Evolutionary conservation across 2,329 filamentous ascomycete genomes (phyloP), one percentile per base, ranked within the genome.

Genomic region (Colletotrichum nymphaeae): DNA sequence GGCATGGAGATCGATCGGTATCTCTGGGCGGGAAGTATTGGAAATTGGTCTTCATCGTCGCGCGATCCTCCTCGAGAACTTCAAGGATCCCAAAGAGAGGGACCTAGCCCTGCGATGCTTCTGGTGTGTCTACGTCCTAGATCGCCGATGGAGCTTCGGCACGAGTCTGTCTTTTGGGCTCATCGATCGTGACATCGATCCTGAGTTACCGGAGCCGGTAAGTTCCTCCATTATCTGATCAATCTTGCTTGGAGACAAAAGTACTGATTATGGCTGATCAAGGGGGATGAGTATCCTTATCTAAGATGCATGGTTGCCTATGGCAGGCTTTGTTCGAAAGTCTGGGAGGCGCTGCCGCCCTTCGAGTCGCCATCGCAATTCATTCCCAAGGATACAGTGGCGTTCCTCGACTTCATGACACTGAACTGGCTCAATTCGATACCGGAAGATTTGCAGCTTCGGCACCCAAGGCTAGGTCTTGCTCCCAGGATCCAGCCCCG

Each of bases 111-210:
- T 80, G 1, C 77, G 81, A 1, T 81, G 88, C 0, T 88, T 88
- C 72, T 89, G 87, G 86, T 86, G 83, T 35, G 85, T 88, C 22
- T 88, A 88, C 67, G 84, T 87, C 0, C 81, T 89, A 0, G 87
- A 88, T 63, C 84, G 86, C 1, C 84, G 87, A 26, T 89, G 86
- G 85, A 87, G 86, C 11, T 87, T 88, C 42, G 86, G 86, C 2
- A 88, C 86, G 0, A 86, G 86, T 14, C 76, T 88, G 24, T 86
- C 86, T 0, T 88, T 88, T 75, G 83, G 84, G 0, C 80, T 88
- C 5, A 81, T 86, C 12, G 86, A 88, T 66, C 81, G 83, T 0
- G 87, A 88, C 62, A 85, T 88, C 72, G 87, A 88, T 63, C 84
- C 86, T 0, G 83, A 84, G 49, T 75, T 88, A 1, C 85, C 85